Percentiles rank a stretch among this genome's conserved stretches.
phyloP scores from a whole-genome alignment of 331 rosid species.

The Pyrus hybrid region DNA sequence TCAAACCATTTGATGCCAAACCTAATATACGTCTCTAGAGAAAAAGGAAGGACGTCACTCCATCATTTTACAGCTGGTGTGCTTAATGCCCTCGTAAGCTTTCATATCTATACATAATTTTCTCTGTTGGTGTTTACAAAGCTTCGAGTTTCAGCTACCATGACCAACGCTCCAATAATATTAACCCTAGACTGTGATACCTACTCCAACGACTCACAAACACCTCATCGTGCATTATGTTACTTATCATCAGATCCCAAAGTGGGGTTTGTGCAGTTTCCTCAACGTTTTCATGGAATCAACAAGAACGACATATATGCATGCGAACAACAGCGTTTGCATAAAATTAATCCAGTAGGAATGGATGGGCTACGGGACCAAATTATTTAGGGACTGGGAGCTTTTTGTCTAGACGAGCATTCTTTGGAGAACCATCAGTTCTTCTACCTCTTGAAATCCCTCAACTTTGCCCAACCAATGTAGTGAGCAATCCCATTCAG shows the following conservation, averaged over 20 bases:
- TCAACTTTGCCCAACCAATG: conserved; percentile 6
- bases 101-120: not conserved
- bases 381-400: conserved; percentile 25
- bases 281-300: conserved; percentile 31
- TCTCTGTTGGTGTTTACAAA: not conserved
- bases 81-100: conserved; percentile 34
- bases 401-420: conserved; percentile 26
- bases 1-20: conserved; percentile 22
- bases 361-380: conserved; percentile 33
- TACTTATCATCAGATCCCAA: conserved; percentile 18
- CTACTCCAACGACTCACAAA: conserved; percentile 36
- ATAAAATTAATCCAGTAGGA: conserved; percentile 15
- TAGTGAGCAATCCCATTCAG: conserved; percentile 15
- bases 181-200: conserved; percentile 36
- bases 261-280: conserved; percentile 30
- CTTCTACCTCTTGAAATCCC: conserved; percentile 14
- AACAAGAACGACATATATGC: conserved; percentile 31
- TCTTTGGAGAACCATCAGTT: conserved; percentile 33
- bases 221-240: conserved; percentile 22
- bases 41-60: conserved; percentile 18
- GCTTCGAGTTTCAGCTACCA: conserved; percentile 43
- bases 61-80: conserved; percentile 49
- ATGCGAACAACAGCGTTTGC: conserved; percentile 3
- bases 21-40: conserved; percentile 36
- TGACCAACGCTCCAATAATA: conserved; percentile 37